These are phyloP conservation scores for Alternaria sp. DNA, from an alignment of 2,329 filamentous ascomycete genomes.

Conservation along the genomic window DNA sequence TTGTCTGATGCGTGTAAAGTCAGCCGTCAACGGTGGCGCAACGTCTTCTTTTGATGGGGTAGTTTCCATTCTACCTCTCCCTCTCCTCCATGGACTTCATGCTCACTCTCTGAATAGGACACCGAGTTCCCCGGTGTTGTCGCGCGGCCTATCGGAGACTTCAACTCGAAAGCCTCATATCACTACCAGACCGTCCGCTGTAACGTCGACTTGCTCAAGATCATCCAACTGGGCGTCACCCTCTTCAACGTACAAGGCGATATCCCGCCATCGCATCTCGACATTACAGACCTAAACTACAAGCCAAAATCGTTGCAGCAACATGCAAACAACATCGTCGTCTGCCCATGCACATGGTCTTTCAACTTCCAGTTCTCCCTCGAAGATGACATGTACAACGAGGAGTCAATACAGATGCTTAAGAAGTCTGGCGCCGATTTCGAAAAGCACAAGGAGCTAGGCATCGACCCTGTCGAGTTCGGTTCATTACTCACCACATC, in stretches of 20 bases:
- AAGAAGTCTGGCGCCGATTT: conserved; percentile 95
- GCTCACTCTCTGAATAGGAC: conserved; percentile 65
- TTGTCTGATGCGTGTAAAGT: conserved; percentile 21
- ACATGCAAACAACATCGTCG: conserved; percentile 61
- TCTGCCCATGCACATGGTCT: conserved; percentile 91
- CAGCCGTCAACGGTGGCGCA: conserved; percentile 7
- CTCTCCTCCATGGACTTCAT: neutral
- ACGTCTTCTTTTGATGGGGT: conserved; percentile 8
- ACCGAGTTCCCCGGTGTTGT: conserved; percentile 99
- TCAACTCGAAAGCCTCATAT: conserved; percentile 94
- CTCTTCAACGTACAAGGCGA: conserved; percentile 92
- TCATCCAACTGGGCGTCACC: conserved; percentile 95
- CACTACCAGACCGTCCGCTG: conserved; percentile 97
- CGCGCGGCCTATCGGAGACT: conserved; percentile 90
- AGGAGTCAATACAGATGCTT: conserved; percentile 90
- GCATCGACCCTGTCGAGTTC: conserved; percentile 89
- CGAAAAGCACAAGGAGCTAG: conserved; percentile 78
- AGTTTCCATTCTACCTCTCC: conserved; percentile 11
- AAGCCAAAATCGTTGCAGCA: conserved; percentile 54
- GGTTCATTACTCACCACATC: conserved; percentile 90
- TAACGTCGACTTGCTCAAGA: conserved; percentile 96
- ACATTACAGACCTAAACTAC: conserved; percentile 52
- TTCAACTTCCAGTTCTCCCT: conserved; percentile 99
- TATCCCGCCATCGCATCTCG: conserved; percentile 74
- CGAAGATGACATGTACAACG: conserved; percentile 96